Base-by-base conservation (phyloP, 192 early-diverging fungal species). In the Cetraspora pellucida region DNA sequence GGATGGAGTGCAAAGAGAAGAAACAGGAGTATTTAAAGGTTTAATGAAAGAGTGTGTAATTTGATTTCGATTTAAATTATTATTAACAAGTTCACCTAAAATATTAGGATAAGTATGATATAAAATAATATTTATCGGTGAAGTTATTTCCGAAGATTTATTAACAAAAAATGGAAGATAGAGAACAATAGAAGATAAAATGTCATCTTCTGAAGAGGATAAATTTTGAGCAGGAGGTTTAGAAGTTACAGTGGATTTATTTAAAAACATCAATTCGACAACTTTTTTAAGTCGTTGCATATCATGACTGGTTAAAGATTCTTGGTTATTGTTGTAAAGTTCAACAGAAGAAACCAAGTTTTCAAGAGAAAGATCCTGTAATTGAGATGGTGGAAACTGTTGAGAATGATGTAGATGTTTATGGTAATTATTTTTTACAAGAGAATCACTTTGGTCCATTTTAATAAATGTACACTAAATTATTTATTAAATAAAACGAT, bases 1-100 rank as follows among this genome's bases (percentile, higher is more conserved):
- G 1, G 49, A 55, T 8, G 71, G 50, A 14, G 71, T 50, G 8
- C 23, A 30, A 31, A 46, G 60, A 28, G 59, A 47, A 30, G 27
- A 7, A 21, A 21, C 9, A 46, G 59, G 3, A 37, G 3, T 37
- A 37, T 37, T 37, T 37, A 37, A n/a, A 28, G 59, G 21, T 11
- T 2, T 3, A 21, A 30, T 0, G 11, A 7, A 21, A 52, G 37
- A 17, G 21, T 30, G 28, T 21, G 19, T 57, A 25, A 4, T 46
- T 73, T 30, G 31, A 16, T 30, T 19, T 23, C 14, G 30, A 28
- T 13, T 43, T 31, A 8, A 31, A 59, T 23, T 58, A 58, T 58
- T 73, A 23, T 76, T 76, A 0, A 76, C 61, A 13, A 76, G 23
- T 47, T 76, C 74, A n/a, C 65, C 74, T 1, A 76, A 44, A 11